Evolutionary conservation across 495 filamentous ascomycete species (phyloP).

Genomic region (Daldinia caldariorum): DNA sequence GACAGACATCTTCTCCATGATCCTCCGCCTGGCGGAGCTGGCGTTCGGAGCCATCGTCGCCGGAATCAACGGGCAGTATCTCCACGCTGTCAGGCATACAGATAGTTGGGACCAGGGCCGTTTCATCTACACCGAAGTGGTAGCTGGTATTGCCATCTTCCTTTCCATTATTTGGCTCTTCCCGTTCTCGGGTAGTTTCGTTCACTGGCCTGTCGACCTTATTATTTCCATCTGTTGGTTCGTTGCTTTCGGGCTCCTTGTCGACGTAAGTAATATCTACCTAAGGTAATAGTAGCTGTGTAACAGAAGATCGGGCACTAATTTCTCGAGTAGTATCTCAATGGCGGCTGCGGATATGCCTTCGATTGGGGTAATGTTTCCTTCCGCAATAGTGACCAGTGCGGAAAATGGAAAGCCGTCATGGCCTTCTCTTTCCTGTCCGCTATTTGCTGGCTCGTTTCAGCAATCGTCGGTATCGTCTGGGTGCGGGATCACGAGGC

Average conservation of each 20-base stretch:
- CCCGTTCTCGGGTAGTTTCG: slow-evolving; percentile 56
- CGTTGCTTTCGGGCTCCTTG: slow-evolving; percentile 69
- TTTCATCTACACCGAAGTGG: slow-evolving; percentile 60
- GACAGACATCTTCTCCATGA: slow-evolving; percentile 51
- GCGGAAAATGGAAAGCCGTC: slow-evolving; percentile 71
- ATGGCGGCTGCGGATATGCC: slow-evolving; percentile 69
- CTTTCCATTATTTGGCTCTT: slow-evolving; percentile 60
- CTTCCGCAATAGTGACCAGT: slow-evolving; percentile 73
- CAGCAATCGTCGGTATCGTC: slow-evolving; percentile 61
- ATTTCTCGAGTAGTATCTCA: slow-evolving; percentile 41
- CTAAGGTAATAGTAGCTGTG: background rate
- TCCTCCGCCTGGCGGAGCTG: slow-evolving; percentile 59
- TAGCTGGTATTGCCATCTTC: slow-evolving; percentile 58
- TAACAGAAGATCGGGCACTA: slow-evolving; percentile 11
- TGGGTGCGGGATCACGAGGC: slow-evolving; percentile 54
- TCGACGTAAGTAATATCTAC: slow-evolving; percentile 57
- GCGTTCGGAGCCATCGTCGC: slow-evolving; percentile 60
- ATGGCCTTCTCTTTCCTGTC: slow-evolving; percentile 74
- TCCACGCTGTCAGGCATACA: slow-evolving; percentile 46
- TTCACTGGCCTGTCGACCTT: slow-evolving; percentile 64
- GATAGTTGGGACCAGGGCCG: slow-evolving; percentile 54
- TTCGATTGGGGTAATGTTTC: slow-evolving; percentile 91
- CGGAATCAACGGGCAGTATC: slow-evolving; percentile 58
- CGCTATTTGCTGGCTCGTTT: slow-evolving; percentile 73
- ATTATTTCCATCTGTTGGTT: slow-evolving; percentile 71